Evolutionary conservation across 2,329 filamentous ascomycete genomes (phyloP).

Genomic region (Metarhizium humberi): DNA sequence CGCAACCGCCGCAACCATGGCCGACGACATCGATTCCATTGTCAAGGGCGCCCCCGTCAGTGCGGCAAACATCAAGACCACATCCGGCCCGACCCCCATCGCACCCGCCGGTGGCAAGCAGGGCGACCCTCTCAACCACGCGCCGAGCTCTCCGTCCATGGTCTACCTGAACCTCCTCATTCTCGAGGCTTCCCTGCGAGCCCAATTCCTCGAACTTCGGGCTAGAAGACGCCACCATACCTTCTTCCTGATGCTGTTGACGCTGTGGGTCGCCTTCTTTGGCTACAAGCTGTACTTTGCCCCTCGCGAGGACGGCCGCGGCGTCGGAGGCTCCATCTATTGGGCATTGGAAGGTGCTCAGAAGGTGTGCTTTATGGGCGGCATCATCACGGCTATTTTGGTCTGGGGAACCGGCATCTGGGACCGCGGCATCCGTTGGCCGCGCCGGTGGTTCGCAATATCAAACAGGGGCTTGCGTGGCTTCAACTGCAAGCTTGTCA

Average conservation of each 20-base stretch:
- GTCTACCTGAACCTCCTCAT: conserved; percentile 98
- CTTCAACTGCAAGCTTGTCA: conserved; percentile 94
- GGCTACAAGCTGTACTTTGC: conserved; percentile 85
- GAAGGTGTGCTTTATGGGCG: conserved; percentile 85
- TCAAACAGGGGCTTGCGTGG: conserved; percentile 82
- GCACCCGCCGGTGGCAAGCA: conserved; percentile 34
- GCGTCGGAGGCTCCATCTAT: conserved; percentile 88
- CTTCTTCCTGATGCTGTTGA: conserved; percentile 76
- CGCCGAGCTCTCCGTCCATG: conserved; percentile 86
- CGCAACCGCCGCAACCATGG: conserved; percentile 31
- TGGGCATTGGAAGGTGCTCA: conserved; percentile 89
- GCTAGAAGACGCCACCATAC: conserved; percentile 85
- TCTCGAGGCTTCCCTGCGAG: conserved; percentile 85
- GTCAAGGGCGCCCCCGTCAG: conserved; percentile 80
- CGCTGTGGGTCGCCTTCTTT: conserved; percentile 75
- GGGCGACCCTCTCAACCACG: conserved; percentile 65
- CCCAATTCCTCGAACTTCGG: conserved; percentile 85
- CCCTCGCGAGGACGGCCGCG: conserved; percentile 89
- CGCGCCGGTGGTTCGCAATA: conserved; percentile 78
- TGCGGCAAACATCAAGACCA: conserved; percentile 37
- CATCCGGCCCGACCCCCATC: conserved; percentile 33
- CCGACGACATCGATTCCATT: conserved; percentile 70
- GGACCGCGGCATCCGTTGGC: conserved; percentile 92
- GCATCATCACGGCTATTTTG: conserved; percentile 74
- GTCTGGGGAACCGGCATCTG: conserved; percentile 95